Conservation (phyloP, 148 eudicot species). For the Camellia lanceoleosa region DNA sequence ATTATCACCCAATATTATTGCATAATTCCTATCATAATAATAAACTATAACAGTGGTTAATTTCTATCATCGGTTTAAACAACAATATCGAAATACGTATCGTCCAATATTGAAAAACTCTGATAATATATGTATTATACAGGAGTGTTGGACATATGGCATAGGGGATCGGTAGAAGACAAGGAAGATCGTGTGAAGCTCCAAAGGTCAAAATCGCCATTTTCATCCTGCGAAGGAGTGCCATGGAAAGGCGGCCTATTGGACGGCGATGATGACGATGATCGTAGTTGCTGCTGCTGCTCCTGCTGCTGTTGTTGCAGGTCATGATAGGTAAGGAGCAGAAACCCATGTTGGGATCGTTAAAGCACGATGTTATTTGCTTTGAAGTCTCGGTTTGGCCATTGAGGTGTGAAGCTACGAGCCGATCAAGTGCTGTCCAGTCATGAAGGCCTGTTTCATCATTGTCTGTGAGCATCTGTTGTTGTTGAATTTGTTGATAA, state of each 20-base stretch:
- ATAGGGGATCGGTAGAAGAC: neutral
- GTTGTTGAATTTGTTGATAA: neutral
- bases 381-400: conserved; percentile 7
- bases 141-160: neutral
- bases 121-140: neutral
- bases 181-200: neutral
- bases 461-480: neutral
- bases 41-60: neutral
- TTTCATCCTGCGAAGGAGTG: neutral
- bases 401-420: conserved; percentile 18
- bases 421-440: conserved; percentile 21
- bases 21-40: neutral
- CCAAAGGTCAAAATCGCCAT: neutral
- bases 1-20: neutral
- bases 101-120: no score
- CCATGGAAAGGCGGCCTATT: neutral
- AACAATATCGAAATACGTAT: no score
- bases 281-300: neutral
- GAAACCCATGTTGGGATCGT: neutral
- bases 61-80: no score
- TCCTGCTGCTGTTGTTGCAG: no score
- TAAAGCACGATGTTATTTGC: neutral
- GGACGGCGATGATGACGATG: neutral
- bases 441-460: neutral
- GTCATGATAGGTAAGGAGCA: neutral